Percentiles rank a stretch among this genome's conserved stretches.
phyloP scores from a whole-genome alignment of 2,329 filamentous ascomycete genomes.

The Bimuria novae-zelandiae region DNA sequence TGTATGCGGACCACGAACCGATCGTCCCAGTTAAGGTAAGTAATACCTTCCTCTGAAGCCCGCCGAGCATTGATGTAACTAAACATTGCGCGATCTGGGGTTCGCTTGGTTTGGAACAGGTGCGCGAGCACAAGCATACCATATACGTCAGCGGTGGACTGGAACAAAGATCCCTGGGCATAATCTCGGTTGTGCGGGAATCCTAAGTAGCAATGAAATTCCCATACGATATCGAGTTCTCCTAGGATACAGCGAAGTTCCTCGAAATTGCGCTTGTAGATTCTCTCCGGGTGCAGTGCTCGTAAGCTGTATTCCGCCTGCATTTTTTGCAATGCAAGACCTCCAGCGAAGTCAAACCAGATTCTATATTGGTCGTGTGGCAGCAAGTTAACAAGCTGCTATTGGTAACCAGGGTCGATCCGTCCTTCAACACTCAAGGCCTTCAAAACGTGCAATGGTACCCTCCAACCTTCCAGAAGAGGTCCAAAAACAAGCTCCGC shows the following conservation, averaged over 20 bases:
- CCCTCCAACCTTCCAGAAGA: constrained; percentile 4
- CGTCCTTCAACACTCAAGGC: constrained; percentile 9
- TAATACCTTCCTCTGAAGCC: constrained; percentile 13
- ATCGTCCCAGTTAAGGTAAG: constrained; percentile 10
- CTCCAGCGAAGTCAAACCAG: constrained; percentile 3
- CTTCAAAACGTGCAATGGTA: constrained; percentile 1
- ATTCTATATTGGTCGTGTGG: neutral
- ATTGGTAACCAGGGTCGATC: neutral
- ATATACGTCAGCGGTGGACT: constrained; percentile 8
- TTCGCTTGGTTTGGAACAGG: constrained; percentile 4
- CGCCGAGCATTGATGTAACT: constrained; percentile 5
- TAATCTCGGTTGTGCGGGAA: neutral
- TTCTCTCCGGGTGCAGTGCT: no score
- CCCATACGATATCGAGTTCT: constrained; percentile 12
- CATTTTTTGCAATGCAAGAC: no score
- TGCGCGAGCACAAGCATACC: neutral
- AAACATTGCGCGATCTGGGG: neutral
- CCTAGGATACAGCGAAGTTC: constrained; percentile 1
- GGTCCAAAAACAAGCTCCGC: constrained; percentile 12
- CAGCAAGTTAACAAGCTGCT: constrained; percentile 1
- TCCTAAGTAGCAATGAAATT: constrained; percentile 6
- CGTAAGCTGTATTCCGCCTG: no score
- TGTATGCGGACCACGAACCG: neutral
- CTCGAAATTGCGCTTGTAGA: neutral
- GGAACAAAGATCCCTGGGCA: neutral